phyloP scores from a whole-genome alignment of 768 basidiomycete species.

The Boletus vinaceobasis region DNA sequence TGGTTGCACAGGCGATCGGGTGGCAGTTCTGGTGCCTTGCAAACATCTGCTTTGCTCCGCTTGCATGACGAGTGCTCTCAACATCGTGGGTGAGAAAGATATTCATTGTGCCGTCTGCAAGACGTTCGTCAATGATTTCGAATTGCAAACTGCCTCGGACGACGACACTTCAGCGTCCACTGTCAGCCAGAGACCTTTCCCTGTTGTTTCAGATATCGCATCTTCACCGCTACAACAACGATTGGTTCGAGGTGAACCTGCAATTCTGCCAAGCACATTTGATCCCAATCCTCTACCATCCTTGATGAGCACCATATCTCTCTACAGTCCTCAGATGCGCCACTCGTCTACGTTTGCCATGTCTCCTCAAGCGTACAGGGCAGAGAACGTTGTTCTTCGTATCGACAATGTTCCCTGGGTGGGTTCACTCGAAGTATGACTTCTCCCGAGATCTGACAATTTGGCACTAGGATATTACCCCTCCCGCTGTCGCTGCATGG shows the following conservation, averaged over 20 bases:
- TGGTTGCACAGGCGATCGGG: constrained; percentile 41
- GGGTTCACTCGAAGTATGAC: constrained; percentile 22
- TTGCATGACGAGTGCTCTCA: constrained; percentile 81
- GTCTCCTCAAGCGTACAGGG: constrained; percentile 11
- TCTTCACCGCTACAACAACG: constrained; percentile 26
- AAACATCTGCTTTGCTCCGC: constrained; percentile 72
- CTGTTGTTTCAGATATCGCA: constrained; percentile 11
- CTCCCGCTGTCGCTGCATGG: constrained; percentile 65
- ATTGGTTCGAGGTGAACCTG: constrained; percentile 22
- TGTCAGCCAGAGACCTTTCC: constrained; percentile 9
- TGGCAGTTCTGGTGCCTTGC: constrained; percentile 75
- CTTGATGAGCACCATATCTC: constrained; percentile 32
- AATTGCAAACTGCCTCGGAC: constrained; percentile 36
- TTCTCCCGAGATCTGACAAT: constrained; percentile 1
- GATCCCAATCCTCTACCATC: constrained; percentile 27
- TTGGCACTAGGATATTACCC: constrained; percentile 71
- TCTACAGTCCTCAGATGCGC: constrained; percentile 22
- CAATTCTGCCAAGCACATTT: constrained; percentile 28
- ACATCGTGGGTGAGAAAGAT: constrained; percentile 87
- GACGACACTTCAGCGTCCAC: constrained; percentile 24
- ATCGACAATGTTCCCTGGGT: constrained; percentile 93
- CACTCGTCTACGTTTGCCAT: constrained; percentile 13
- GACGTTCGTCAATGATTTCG: constrained; percentile 65
- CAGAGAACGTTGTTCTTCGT: constrained; percentile 60
- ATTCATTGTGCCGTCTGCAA: constrained; percentile 84